phyloP scores from a whole-genome alignment of 2,329 filamentous ascomycete genomes.

The Tolypocladium cylindrosporum region DNA sequence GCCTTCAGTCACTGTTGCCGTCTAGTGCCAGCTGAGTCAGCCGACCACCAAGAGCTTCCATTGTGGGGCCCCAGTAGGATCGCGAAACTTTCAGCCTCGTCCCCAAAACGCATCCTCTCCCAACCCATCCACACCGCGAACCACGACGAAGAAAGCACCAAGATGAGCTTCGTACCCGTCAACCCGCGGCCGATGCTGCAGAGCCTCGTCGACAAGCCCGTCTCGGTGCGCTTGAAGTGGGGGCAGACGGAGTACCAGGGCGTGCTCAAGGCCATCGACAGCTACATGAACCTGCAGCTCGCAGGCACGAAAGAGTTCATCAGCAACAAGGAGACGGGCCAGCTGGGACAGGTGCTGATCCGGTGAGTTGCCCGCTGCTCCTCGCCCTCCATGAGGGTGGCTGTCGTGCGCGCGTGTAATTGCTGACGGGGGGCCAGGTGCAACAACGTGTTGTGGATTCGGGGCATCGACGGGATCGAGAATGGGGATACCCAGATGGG shows the following conservation, averaged over 20 bases:
- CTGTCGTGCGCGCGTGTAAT: not conserved
- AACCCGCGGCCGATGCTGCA: slow-evolving; percentile 97
- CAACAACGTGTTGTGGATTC: slow-evolving; percentile 97
- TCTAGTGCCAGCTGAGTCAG: not conserved
- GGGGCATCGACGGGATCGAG: slow-evolving; percentile 42
- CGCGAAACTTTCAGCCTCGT: slow-evolving; percentile 1
- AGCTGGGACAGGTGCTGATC: slow-evolving; percentile 85
- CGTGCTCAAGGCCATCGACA: slow-evolving; percentile 82
- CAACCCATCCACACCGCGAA: not conserved
- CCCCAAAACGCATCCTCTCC: not conserved
- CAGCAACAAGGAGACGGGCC: slow-evolving; percentile 74
- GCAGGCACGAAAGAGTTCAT: slow-evolving; percentile 87
- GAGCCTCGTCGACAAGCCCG: slow-evolving; percentile 81
- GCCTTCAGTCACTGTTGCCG: too few relatives aligned
- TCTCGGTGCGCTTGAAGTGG: slow-evolving; percentile 94
- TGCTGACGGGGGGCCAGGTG: slow-evolving; percentile 42
- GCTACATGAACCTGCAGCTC: slow-evolving; percentile 98
- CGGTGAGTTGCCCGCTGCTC: slow-evolving; percentile 42
- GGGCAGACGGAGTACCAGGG: slow-evolving; percentile 96
- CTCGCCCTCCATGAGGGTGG: not conserved
- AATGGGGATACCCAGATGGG: slow-evolving; percentile 50
- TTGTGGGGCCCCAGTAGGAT: not conserved
- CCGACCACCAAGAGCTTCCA: not conserved
- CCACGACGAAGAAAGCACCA: slow-evolving; percentile 3
- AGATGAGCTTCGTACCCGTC: slow-evolving; percentile 66